Percentiles rank a stretch among this genome's conserved stretches.
Conservation (phyloP, 305 asterid species). For the Coffea humblotiana region DNA sequence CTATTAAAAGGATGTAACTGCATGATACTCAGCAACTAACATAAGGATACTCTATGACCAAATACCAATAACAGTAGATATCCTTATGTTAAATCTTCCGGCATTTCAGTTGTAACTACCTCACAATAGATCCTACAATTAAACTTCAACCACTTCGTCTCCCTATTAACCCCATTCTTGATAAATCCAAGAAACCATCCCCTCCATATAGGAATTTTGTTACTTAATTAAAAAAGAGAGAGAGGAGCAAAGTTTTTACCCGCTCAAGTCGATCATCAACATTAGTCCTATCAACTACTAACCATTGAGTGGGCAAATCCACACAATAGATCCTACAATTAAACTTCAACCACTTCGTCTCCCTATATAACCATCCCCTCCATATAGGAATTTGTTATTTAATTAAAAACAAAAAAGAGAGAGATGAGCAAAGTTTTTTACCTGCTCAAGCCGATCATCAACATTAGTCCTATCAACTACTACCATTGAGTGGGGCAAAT, state of each 20-base stretch:
- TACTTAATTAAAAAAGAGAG: too few species aligned
- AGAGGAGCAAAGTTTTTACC: slow-evolving; percentile 37
- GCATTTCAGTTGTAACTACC: neutral
- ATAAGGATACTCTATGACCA: neutral
- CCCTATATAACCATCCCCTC: neutral
- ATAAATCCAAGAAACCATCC: too few species aligned
- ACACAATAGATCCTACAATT: slow-evolving; percentile 30
- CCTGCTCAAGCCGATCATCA: slow-evolving; percentile 77
- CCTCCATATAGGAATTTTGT: neutral
- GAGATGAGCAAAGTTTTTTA: slow-evolving; percentile 19
- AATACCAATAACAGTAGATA: neutral
- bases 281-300: slow-evolving; percentile 71
- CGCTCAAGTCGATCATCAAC: slow-evolving; percentile 65
- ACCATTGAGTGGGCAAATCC: slow-evolving; percentile 82
- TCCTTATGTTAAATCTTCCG: neutral
- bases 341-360: neutral
- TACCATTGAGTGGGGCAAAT: slow-evolving; percentile 73
- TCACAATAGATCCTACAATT: neutral
- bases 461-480: slow-evolving; percentile 71
- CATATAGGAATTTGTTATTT: neutral
- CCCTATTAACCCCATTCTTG: neutral
- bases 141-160: neutral
- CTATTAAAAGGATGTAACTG: neutral
- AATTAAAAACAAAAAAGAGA: too few species aligned
- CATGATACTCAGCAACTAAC: neutral